Evolutionary conservation across 225 moss, liverwort and hornwort species (phyloP), one percentile per base, ranked within the genome.

Genomic region (Takakia lepidozioides): DNA sequence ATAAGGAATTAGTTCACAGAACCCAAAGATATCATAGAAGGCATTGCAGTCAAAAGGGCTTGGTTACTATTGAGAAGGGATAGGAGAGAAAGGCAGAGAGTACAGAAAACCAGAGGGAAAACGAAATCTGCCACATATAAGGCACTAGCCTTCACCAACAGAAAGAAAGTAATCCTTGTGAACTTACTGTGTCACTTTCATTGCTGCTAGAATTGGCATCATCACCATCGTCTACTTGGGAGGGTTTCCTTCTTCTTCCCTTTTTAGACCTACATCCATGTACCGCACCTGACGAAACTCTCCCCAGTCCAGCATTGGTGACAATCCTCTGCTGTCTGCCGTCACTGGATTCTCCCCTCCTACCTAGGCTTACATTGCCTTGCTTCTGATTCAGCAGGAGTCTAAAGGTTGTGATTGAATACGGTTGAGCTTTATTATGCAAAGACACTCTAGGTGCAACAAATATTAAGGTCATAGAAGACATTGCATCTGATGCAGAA

Each of bases 221-320:
- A 32, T 63, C 60, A 16, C 73, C 58, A 23, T 70, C 68, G 21
- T 58, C 23, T 2, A 40, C 62, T 45, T 41, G 45, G 9, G 76
- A 62, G 7, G 57, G 60, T 22, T 51, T 60, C 14, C 80, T 63
- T 41, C 63, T 59, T 40, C 55, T 64, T 15, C 39, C 49, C 30
- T 62, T 66, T 28, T 48, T 48, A n/a, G 66, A 43, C 29, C 71
- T 76, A 51, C 60, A 61, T 23, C 80, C 77, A 48, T 87, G 83
- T 14, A 83, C 23, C 19, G 76, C 80, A 27, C 87, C 80, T 4
- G 80, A 74, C 58, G 24, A 77, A 48, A 76, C 68, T n/a, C n/a
- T n/a, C 38, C 80, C 80, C 1, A 87, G 53, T 53, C 83, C 76
- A 29, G 83, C 87, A 20, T 63, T 63, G 1, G 56, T 52, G 29